Evolutionary conservation across 345 rosid species (phyloP), one percentile per base, ranked within the genome.

Genomic region (Eucalyptus melliodora): DNA sequence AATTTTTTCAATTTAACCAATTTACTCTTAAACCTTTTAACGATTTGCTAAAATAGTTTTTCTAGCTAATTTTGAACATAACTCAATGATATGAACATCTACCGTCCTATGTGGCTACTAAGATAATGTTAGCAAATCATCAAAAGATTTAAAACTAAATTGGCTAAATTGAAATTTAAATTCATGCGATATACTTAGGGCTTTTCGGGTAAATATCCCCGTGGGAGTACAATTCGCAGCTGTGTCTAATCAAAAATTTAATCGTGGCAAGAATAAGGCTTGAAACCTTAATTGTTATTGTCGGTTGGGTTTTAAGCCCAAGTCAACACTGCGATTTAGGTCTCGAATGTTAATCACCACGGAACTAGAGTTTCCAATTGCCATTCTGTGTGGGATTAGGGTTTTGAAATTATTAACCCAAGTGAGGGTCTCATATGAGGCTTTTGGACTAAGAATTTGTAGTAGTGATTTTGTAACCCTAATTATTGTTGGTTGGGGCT

Each of bases 1-100:
- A 53, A 8, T 53, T 19, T 53, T 19, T 21, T 53, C 11, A 53
- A 3, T 53, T 53, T 53, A 0, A 53, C 11, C 2, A 53, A 53
- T 53, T 53, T 53, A 53, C 11, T 53, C 59, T 19, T 19, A 53
- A 3, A 19, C 0, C 0, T 53, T 53, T 53, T 53, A 53, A 4
- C 2, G 1, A 53, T 53, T 53, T 53, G 5, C 4, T 53, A 53
- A 53, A 53, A 53, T 53, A 53, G 11, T 53, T 10, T 53, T 53
- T 53, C 10, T 53, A 53, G 11, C 2, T 53, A 19, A 53, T 8
- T 53, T 19, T 53, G 0, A 17, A 21, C 26, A 19, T 53, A 53
- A 19, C 26, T 53, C 0, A 1, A 0, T 8, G 26, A 19, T 0
- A 53, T 19, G 26, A 53, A 53, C 1, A 53, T 53, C 0, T 1